Percentiles rank a stretch among this genome's conserved stretches.
phyloP scores from a whole-genome alignment of 2,329 filamentous ascomycete genomes.

The Purpureocillium lavendulum region DNA sequence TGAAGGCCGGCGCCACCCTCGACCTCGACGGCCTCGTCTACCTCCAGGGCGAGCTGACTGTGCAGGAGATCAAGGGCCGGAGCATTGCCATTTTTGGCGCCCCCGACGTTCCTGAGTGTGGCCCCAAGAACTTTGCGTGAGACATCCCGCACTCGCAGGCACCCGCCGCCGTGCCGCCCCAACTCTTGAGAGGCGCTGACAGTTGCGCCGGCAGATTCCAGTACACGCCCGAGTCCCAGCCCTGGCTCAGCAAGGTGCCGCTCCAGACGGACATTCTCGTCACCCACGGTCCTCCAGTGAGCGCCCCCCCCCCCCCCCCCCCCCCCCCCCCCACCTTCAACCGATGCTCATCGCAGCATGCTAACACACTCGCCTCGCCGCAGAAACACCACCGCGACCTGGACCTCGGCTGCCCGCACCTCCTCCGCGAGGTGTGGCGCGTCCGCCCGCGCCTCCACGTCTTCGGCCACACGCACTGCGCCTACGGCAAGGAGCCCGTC shows the following conservation, averaged over 20 bases:
- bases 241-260: constrained; percentile 67
- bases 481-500: constrained; percentile 58
- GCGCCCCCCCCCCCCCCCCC: constrained; percentile 6
- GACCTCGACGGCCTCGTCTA: constrained; percentile 66
- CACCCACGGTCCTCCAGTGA: constrained; percentile 69
- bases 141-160: constrained; percentile 3
- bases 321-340: too few species aligned
- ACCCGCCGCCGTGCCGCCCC: not conserved
- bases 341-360: too few species aligned
- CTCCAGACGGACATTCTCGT: constrained; percentile 67
- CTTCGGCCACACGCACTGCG: constrained; percentile 79
- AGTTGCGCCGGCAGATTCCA: constrained; percentile 52
- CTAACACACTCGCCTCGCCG: not conserved
- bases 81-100: constrained; percentile 64
- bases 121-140: constrained; percentile 58
- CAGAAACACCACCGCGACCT: constrained; percentile 61
- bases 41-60: constrained; percentile 60
- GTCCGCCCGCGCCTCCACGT: constrained; percentile 69
- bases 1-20: constrained; percentile 40
- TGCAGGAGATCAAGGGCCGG: constrained; percentile 51
- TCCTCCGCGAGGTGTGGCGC: constrained; percentile 66
- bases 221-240: constrained; percentile 56
- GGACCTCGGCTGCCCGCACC: constrained; percentile 60
- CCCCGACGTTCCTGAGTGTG: constrained; percentile 69
- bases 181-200: not conserved